Percentiles rank a stretch among this genome's conserved stretches.
These are phyloP conservation scores for Fusarium equiseti DNA, from an alignment of 2,329 filamentous ascomycete species.

Conservation along the genomic window DNA sequence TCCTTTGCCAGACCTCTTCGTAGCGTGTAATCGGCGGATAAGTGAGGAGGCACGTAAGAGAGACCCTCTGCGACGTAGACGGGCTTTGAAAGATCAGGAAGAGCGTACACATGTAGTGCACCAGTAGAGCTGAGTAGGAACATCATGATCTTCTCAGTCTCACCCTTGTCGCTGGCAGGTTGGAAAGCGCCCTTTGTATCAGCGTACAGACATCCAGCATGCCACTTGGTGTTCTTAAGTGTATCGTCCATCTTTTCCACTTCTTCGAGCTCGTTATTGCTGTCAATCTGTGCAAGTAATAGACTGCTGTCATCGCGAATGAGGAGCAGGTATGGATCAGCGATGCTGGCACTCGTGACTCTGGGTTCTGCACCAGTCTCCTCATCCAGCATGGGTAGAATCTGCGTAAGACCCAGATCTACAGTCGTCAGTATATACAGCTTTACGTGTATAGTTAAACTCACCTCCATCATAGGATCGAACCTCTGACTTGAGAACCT, in stretches of 20 bases:
- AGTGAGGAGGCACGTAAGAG: slow-evolving; percentile 79
- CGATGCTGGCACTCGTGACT: slow-evolving; percentile 84
- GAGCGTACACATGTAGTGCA: slow-evolving; percentile 80
- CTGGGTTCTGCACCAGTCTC: slow-evolving; percentile 84
- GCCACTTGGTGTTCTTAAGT: slow-evolving; percentile 76
- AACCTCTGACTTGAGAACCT: slow-evolving; percentile 87
- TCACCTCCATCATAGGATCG: slow-evolving; percentile 90
- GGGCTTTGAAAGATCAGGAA: slow-evolving; percentile 78
- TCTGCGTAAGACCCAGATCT: slow-evolving; percentile 91
- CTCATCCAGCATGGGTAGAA: slow-evolving; percentile 92
- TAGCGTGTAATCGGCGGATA: slow-evolving; percentile 77
- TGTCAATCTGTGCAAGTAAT: slow-evolving; percentile 81
- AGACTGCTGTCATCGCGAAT: slow-evolving; percentile 86
- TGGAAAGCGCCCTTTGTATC: slow-evolving; percentile 71
- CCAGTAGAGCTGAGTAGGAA: slow-evolving; percentile 84
- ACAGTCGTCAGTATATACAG: slow-evolving; percentile 34
- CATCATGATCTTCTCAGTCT: slow-evolving; percentile 69
- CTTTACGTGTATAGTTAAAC: slow-evolving; percentile 48
- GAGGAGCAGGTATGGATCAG: slow-evolving; percentile 86
- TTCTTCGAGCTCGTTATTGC: slow-evolving; percentile 85
- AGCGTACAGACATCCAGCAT: slow-evolving; percentile 85
- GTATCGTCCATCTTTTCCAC: slow-evolving; percentile 72
- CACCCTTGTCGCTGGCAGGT: slow-evolving; percentile 56
- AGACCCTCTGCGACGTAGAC: slow-evolving; percentile 82
- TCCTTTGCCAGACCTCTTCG: slow-evolving; percentile 80